These are phyloP conservation scores for Prunus armeniaca DNA, from an alignment of 306 rosid species.

Conservation along the genomic window DNA sequence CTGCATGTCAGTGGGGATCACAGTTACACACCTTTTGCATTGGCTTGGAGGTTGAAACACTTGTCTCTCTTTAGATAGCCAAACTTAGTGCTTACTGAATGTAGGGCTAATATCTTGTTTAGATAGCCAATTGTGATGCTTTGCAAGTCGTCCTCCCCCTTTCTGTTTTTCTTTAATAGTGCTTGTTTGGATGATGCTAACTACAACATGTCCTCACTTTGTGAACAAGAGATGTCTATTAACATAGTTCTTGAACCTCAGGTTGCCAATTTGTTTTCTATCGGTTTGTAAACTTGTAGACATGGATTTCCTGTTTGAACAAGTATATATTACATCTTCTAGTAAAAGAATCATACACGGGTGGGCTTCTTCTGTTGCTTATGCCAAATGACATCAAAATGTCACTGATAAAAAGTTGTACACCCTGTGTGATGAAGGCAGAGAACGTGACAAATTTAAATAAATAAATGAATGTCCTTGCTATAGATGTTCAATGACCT, in stretches of 20 bases:
- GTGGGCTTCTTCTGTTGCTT: conserved; percentile 3
- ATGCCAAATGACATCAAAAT: background rate
- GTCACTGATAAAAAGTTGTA: background rate
- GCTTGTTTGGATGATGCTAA: background rate
- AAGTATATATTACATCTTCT: background rate
- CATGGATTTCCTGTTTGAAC: background rate
- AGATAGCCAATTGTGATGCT: background rate
- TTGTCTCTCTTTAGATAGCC: background rate
- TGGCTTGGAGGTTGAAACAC: conserved; percentile 67
- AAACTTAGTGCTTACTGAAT: background rate
- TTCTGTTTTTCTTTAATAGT: background rate
- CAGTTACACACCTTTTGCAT: conserved; percentile 87
- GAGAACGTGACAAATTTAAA: background rate
- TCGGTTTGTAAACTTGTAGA: background rate
- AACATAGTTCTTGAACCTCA: background rate
- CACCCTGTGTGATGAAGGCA: background rate
- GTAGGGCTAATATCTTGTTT: background rate
- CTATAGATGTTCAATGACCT: background rate
- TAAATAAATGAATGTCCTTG: background rate
- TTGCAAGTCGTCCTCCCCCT: background rate
- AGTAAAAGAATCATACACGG: background rate
- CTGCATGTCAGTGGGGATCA: conserved; percentile 91
- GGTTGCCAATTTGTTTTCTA: background rate
- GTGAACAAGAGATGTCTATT: background rate
- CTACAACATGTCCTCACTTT: background rate